Base-by-base conservation (phyloP, 2,329 filamentous ascomycete species). In the Lecanicillium sp. region DNA sequence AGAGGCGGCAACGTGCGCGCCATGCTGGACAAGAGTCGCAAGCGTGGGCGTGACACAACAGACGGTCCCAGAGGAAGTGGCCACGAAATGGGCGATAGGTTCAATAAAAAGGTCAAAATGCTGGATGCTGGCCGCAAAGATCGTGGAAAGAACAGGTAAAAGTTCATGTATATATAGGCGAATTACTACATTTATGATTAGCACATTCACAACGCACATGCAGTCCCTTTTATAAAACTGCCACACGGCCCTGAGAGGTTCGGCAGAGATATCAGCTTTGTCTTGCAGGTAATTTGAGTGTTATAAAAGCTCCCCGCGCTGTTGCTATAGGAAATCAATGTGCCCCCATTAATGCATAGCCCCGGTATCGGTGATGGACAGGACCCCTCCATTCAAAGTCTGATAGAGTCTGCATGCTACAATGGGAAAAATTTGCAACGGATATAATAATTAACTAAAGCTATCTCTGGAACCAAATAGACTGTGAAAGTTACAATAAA, bases 11-110 rank as follows among this genome's bases (percentile, higher is more conserved):
- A 77, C 26, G 79, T 79, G 11, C 75, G 73, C 55, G 77, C 79
- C 0, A 61, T 88, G 55, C 66, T 90, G 55, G 90, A 95, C 61
- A 90, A 85, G 75, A 94, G 90, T 64, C 78, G 90, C 54, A 96
- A 96, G 76, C 78, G 90, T 56, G 77, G 77, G 21, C 72, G 78
- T 19, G 85, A 90, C 21, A 78, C 75, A 0, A 62, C 63, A 17
- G 90, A 94, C 65, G 83, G 86, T 0, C 82, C 80, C 6, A 78
- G 84, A 50, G 79, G 78, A 23, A 83, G 79, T 62, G 84, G 77
- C 41, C 69, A 73, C 7, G 78, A 80, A 50, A 81, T 90, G 60
- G 90, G 90, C 20, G 85, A 90, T 50, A 75, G 78, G 35, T 90
- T 86, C 62, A 81, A 81, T 59, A 87, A 87, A 70, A 79, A 78